Evolutionary conservation across 495 filamentous ascomycete species (phyloP).

Genomic region (Cetradonia linearis): DNA sequence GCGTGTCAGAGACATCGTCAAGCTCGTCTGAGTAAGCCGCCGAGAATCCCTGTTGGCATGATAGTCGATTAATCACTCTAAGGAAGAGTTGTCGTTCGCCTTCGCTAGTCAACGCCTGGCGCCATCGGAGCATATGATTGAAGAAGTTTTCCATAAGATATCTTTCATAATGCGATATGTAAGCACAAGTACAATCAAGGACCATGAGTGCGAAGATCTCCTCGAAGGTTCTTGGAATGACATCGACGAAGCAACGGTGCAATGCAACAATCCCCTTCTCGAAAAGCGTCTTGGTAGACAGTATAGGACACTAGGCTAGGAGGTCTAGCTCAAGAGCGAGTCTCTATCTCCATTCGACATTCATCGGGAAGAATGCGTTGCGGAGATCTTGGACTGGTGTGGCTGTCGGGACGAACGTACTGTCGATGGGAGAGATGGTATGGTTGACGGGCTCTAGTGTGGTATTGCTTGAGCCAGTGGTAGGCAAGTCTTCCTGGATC

Average conservation of each 20-base stretch:
- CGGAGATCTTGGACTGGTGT: not conserved
- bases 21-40: not conserved
- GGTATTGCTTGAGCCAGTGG: not conserved
- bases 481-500: not conserved
- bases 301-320: not conserved
- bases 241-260: not conserved
- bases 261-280: not conserved
- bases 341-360: conserved; percentile 10
- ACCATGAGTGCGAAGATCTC: conserved; percentile 5
- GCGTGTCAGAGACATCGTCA: not conserved
- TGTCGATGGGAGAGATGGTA: not conserved
- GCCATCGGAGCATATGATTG: conserved; percentile 8
- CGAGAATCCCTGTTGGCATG: not conserved
- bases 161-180: conserved; percentile 3
- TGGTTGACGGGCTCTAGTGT: not conserved
- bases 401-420: not conserved
- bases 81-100: not conserved
- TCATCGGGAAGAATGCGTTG: not conserved
- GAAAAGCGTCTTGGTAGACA: not conserved
- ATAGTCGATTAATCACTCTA: not conserved
- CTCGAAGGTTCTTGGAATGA: not conserved
- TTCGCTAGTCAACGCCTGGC: not conserved
- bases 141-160: conserved; percentile 7
- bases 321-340: not conserved
- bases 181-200: conserved; percentile 11